phyloP scores from a whole-genome alignment of 2,329 filamentous ascomycete genomes.

The Microdochium bolleyi region DNA sequence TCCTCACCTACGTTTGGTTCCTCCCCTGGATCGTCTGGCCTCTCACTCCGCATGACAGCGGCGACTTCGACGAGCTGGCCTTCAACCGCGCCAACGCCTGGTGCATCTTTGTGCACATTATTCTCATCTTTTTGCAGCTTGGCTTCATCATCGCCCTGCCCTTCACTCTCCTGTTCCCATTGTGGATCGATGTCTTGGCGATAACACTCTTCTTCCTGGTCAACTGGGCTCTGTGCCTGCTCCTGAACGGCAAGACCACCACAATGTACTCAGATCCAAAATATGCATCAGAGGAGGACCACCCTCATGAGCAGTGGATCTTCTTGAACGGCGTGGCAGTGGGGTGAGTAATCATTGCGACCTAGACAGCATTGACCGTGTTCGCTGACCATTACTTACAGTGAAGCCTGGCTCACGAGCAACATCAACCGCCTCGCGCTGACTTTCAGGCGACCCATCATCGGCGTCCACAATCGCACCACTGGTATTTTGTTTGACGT shows the following conservation, averaged over 20 bases:
- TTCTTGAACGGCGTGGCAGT: constrained; percentile 68
- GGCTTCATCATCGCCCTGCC: constrained; percentile 52
- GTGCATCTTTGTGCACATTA: constrained; percentile 46
- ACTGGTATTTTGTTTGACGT: constrained; percentile 69
- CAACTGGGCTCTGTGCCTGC: constrained; percentile 42
- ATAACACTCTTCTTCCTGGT: constrained; percentile 35
- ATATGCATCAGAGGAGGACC: constrained; percentile 41
- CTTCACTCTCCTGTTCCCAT: constrained; percentile 34
- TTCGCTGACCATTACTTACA: constrained; percentile 19
- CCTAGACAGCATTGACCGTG: no score
- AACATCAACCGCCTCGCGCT: constrained; percentile 65
- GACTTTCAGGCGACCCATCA: constrained; percentile 63
- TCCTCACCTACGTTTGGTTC: constrained; percentile 45
- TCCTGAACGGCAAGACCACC: constrained; percentile 43
- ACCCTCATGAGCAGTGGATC: constrained; percentile 66
- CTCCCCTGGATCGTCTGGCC: constrained; percentile 57
- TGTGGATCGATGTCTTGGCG: constrained; percentile 35
- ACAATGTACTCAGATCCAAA: constrained; percentile 44
- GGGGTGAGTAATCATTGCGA: constrained; percentile 38
- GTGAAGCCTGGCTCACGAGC: constrained; percentile 58
- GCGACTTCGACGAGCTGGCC: constrained; percentile 56
- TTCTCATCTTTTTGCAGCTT: constrained; percentile 53
- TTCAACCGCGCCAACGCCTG: constrained; percentile 47
- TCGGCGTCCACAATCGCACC: constrained; percentile 70
- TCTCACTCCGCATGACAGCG: constrained; percentile 40